A percentile compares a stretch with the other conserved stretches of the same genome.
Evolutionary conservation across 192 early-diverging fungal species (phyloP).

Genomic region (Physocladia obscura): DNA sequence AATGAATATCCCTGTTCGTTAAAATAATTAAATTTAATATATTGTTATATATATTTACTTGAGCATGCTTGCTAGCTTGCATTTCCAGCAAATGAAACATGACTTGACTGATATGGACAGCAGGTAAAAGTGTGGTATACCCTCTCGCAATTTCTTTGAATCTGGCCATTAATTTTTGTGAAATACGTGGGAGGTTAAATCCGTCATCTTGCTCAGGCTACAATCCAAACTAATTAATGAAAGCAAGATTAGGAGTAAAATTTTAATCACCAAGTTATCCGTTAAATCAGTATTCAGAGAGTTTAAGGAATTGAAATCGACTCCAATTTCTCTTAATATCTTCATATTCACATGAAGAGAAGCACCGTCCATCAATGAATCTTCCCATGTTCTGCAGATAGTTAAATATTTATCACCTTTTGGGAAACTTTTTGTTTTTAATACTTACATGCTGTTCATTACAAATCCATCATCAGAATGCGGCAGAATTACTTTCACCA

Average conservation of each 20-base stretch:
- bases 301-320: slow-evolving; percentile 32
- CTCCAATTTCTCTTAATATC: slow-evolving; percentile 44
- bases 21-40: background rate
- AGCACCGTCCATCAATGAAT: slow-evolving; percentile 45
- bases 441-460: slow-evolving; percentile 35
- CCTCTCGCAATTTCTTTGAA: slow-evolving; percentile 46
- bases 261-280: slow-evolving; percentile 32
- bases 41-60: slow-evolving; percentile 18
- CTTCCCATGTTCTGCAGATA: slow-evolving; percentile 43
- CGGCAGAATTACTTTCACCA: slow-evolving; percentile 38
- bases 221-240: background rate
- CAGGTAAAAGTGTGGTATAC: slow-evolving; percentile 35
- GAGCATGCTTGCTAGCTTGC: slow-evolving; percentile 31
- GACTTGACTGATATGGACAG: slow-evolving; percentile 38
- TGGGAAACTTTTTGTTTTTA: too few species aligned
- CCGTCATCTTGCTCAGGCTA: slow-evolving; percentile 53
- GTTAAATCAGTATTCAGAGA: slow-evolving; percentile 15
- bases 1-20: slow-evolving; percentile 33
- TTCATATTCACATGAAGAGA: slow-evolving; percentile 37
- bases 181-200: slow-evolving; percentile 53
- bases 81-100: slow-evolving; percentile 48
- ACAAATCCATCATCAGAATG: slow-evolving; percentile 52
- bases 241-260: background rate
- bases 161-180: slow-evolving; percentile 48
- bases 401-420: background rate